Percentiles rank a stretch among this genome's conserved stretches.
phyloP scores from a whole-genome alignment of 495 filamentous ascomycete genomes.

The Terfezia boudieri region DNA sequence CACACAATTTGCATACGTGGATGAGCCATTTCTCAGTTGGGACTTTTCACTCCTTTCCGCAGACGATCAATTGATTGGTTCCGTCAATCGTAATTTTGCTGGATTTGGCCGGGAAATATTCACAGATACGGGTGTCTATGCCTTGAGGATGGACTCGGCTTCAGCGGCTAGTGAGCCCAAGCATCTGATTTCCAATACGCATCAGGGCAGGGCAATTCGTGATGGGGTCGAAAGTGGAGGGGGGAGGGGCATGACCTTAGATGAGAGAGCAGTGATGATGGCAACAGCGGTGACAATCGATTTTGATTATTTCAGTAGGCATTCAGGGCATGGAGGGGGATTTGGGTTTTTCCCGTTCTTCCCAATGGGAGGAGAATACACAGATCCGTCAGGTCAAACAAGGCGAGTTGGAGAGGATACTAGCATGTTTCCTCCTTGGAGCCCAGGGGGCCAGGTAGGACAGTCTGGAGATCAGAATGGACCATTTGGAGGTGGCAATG shows the following conservation, averaged over 20 bases:
- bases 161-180: slow-evolving; percentile 22
- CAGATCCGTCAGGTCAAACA: neutral
- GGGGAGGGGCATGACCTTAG: slow-evolving; percentile 37
- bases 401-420: slow-evolving; percentile 1
- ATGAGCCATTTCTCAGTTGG: slow-evolving; percentile 35
- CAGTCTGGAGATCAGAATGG: slow-evolving; percentile 3
- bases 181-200: slow-evolving; percentile 23
- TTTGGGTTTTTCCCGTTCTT: neutral
- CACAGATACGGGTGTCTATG: slow-evolving; percentile 51
- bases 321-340: slow-evolving; percentile 28
- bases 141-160: slow-evolving; percentile 44
- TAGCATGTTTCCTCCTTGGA: neutral
- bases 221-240: slow-evolving; percentile 8
- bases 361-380: neutral
- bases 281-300: slow-evolving; percentile 48
- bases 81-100: slow-evolving; percentile 44
- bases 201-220: neutral
- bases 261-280: slow-evolving; percentile 50
- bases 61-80: slow-evolving; percentile 29
- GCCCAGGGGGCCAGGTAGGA: slow-evolving; percentile 2
- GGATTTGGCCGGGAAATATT: slow-evolving; percentile 51
- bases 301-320: slow-evolving; percentile 51
- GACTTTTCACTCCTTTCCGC: slow-evolving; percentile 34
- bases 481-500: slow-evolving; percentile 3
- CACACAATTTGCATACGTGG: slow-evolving; percentile 40